phyloP scores from a whole-genome alignment of 2,329 filamentous ascomycete species.

The Elsinoe perseae region DNA sequence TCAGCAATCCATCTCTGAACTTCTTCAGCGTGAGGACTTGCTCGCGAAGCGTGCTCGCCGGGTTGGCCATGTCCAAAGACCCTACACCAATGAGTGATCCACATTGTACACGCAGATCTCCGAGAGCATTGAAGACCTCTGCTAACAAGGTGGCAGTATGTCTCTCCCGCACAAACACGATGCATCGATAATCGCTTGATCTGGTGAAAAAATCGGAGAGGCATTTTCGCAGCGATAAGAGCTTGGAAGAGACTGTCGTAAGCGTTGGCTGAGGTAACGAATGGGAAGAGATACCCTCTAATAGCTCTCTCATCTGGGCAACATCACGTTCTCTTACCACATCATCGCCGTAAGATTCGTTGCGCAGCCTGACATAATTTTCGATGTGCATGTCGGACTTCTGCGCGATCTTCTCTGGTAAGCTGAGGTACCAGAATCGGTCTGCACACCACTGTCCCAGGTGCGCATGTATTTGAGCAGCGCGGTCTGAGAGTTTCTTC shows the following conservation, averaged over 20 bases:
- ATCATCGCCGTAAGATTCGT: background rate
- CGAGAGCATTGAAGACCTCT: slow-evolving; percentile 55
- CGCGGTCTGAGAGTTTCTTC: slow-evolving; percentile 50
- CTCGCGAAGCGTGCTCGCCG: slow-evolving; percentile 60
- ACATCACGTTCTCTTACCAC: slow-evolving; percentile 42
- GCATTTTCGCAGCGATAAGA: slow-evolving; percentile 53
- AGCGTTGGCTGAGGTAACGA: background rate
- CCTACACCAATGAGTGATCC: slow-evolving; percentile 59
- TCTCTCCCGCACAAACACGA: slow-evolving; percentile 77
- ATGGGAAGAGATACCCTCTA: slow-evolving; percentile 29
- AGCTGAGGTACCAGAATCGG: slow-evolving; percentile 64
- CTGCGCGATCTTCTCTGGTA: slow-evolving; percentile 54
- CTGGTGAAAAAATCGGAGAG: slow-evolving; percentile 57
- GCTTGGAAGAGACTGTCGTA: slow-evolving; percentile 56
- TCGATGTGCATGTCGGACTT: slow-evolving; percentile 54
- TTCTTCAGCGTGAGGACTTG: slow-evolving; percentile 67
- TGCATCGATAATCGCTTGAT: slow-evolving; percentile 58
- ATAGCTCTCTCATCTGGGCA: slow-evolving; percentile 50
- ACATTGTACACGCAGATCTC: slow-evolving; percentile 51
- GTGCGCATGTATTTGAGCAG: slow-evolving; percentile 53
- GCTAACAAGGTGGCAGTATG: slow-evolving; percentile 67
- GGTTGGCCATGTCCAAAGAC: slow-evolving; percentile 34
- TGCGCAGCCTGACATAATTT: slow-evolving; percentile 18
- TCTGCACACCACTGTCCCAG: slow-evolving; percentile 83
- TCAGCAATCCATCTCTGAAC: slow-evolving; percentile 52